phyloP scores from a whole-genome alignment of 352 stramenopile species.

The Pythium monospermum region DNA sequence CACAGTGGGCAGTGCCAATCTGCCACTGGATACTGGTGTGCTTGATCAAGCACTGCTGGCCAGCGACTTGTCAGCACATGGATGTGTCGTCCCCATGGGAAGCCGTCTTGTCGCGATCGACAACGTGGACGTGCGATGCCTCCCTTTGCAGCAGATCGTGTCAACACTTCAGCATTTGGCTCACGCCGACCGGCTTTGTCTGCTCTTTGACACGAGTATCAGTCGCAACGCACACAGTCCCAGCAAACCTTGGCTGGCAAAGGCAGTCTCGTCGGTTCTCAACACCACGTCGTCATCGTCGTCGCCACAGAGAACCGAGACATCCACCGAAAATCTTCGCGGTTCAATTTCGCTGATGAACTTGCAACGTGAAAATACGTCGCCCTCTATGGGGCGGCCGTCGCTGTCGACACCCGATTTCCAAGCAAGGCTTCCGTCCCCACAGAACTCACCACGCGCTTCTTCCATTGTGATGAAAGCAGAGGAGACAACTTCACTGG shows the following conservation, averaged over 20 bases:
- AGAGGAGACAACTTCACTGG: too few species aligned
- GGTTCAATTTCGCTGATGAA: conserved; percentile 3
- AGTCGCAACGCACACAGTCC: background rate
- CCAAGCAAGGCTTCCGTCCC: background rate
- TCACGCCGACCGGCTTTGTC: conserved; percentile 13
- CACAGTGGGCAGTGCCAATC: background rate
- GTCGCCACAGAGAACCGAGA: background rate
- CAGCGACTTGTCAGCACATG: conserved; percentile 11
- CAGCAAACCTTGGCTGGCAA: background rate
- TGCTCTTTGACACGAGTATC: conserved; percentile 38
- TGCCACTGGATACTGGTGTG: conserved; percentile 11
- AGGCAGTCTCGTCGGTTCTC: background rate
- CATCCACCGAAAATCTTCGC: background rate
- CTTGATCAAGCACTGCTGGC: conserved; percentile 18
- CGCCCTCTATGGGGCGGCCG: background rate
- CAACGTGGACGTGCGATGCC: conserved; percentile 31
- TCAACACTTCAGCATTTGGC: conserved; percentile 29
- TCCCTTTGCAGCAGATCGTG: conserved; percentile 31
- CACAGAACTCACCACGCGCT: too few species aligned
- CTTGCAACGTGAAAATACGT: background rate
- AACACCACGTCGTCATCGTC: background rate
- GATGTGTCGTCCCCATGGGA: conserved; percentile 21
- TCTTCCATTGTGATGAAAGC: too few species aligned
- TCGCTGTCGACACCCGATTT: conserved; percentile 1
- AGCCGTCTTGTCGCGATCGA: conserved; percentile 52